Evolutionary conservation across 495 filamentous ascomycete species (phyloP), one percentile per base, ranked within the genome.

Genomic region (Apodospora peruviana): DNA sequence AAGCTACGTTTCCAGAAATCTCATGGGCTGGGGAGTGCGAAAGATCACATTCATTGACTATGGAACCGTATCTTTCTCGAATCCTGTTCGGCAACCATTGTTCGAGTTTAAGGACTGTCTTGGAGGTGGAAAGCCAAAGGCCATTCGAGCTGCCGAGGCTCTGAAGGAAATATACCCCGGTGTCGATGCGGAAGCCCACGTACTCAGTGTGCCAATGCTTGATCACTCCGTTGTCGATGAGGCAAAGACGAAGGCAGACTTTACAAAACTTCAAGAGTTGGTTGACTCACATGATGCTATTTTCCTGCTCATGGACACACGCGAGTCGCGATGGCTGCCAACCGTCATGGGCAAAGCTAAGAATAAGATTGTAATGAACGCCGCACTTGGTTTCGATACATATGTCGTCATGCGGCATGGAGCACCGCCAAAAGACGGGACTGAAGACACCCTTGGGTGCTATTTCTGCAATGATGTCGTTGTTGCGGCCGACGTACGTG

Each of bases 381-480:
- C 91, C 23, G 93, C 93, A 14, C 74, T 98, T 39, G 93, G 93
- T 0, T 98, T 98, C 62, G 93, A 98, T 69, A 89, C 88, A 0
- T 98, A 88, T 62, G 90, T 98, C 16, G 90, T 95, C 27, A 96
- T 98, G 93, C 79, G 93, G 55, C 93, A 98, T 67, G 93, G 93
- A 7, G 67, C 87, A 12, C 59, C 69, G 20, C 68, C 67, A 14
- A 59, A 60, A 20, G 74, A 77, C 17, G 81, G 73, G 20, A 69
- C 64, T 29, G 59, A 72, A 38, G 73, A 80, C 20, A 85, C 89
- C 49, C 75, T 96, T 21, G 93, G 93, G 10, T 98, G 93, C 59
- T 98, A 98, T 62, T 98, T 96, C 65, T 98, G 93, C 71, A 96
- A 94, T 60, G 93, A 98, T 64, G 91, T 98, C 37, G 93, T 98